phyloP scores from a whole-genome alignment of 768 basidiomycete species.

The Phylloporus sp. region DNA sequence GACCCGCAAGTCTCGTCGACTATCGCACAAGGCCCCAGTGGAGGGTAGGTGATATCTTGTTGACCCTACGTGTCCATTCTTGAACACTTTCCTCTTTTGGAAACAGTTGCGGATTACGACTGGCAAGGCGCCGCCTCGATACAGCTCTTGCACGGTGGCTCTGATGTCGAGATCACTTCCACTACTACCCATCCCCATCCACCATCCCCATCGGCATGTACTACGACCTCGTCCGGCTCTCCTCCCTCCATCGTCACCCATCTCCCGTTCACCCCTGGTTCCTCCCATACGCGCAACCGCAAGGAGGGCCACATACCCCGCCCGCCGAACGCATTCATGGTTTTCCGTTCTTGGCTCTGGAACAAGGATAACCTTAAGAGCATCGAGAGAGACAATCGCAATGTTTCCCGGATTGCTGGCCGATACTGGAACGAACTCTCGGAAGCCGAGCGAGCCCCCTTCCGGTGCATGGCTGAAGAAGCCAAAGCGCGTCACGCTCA shows the following conservation, averaged over 20 bases:
- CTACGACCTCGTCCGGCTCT: conserved; percentile 13
- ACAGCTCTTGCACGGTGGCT: conserved; percentile 19
- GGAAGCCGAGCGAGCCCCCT: conserved; percentile 42
- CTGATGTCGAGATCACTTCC: conserved; percentile 9
- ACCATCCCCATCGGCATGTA: conserved; percentile 18
- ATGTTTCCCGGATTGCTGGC: conserved; percentile 66
- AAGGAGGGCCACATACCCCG: conserved; percentile 57
- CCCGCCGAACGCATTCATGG: conserved; percentile 83
- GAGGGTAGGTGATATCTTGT: conserved; percentile 25
- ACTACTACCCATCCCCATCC: conserved; percentile 5
- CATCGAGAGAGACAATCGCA: conserved; percentile 65
- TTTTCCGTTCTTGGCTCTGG: conserved; percentile 70
- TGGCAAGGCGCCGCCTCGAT: conserved; percentile 22
- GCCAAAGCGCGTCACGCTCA: conserved; percentile 44
- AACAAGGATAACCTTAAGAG: conserved; percentile 43
- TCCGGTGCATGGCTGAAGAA: conserved; percentile 42
- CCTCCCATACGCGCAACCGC: conserved; percentile 40
- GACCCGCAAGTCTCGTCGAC: conserved; percentile 40
- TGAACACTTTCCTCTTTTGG: conserved; percentile 34
- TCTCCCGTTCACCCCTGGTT: conserved; percentile 26
- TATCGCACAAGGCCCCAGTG: conserved; percentile 37
- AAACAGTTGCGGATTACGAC: conserved; percentile 26
- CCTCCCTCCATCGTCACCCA: conserved; percentile 22
- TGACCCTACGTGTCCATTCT: conserved; percentile 25
- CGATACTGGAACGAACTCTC: conserved; percentile 59